Conservation (phyloP, 371 early-diverging fungal genomes). For the Funneliformis caledonium region DNA sequence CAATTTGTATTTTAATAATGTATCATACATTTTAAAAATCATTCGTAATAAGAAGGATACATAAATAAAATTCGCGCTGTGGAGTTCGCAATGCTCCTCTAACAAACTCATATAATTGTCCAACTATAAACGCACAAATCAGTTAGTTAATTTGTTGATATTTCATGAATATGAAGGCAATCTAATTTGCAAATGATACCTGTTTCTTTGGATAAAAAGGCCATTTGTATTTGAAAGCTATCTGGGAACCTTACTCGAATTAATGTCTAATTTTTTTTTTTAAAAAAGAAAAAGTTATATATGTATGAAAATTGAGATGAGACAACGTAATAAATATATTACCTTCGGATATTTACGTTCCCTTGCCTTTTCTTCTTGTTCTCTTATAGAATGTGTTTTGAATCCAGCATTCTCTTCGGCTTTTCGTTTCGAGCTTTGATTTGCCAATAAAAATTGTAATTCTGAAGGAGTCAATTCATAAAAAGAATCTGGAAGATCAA, state of each 20-base stretch:
- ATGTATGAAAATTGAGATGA: background rate
- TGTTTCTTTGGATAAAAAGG: constrained; percentile 55
- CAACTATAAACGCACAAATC: background rate
- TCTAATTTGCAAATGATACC: constrained; percentile 45
- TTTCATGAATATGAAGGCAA: constrained; percentile 5
- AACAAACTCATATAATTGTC: constrained; percentile 33
- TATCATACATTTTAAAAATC: background rate
- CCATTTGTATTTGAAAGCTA: constrained; percentile 56
- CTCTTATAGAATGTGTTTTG: constrained; percentile 62
- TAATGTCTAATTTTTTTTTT: constrained; percentile 46
- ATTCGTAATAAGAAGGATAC: constrained; percentile 1
- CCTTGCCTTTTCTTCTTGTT: constrained; percentile 55
- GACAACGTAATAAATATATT: background rate
- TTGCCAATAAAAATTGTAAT: constrained; percentile 51
- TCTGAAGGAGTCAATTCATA: constrained; percentile 62
- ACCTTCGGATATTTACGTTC: constrained; percentile 62
- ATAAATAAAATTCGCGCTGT: constrained; percentile 26
- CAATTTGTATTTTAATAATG: background rate
- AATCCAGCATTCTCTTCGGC: constrained; percentile 56
- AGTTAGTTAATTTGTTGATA: no score
- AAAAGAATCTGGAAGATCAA: constrained; percentile 69
- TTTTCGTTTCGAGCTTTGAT: constrained; percentile 46
- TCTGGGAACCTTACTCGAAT: constrained; percentile 66
- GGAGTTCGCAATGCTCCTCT: constrained; percentile 19
- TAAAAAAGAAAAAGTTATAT: background rate